Percentiles rank a stretch among this genome's conserved stretches.
Evolutionary conservation across 106 monocot species (phyloP).

Genomic region (Iris macrosiphon): DNA sequence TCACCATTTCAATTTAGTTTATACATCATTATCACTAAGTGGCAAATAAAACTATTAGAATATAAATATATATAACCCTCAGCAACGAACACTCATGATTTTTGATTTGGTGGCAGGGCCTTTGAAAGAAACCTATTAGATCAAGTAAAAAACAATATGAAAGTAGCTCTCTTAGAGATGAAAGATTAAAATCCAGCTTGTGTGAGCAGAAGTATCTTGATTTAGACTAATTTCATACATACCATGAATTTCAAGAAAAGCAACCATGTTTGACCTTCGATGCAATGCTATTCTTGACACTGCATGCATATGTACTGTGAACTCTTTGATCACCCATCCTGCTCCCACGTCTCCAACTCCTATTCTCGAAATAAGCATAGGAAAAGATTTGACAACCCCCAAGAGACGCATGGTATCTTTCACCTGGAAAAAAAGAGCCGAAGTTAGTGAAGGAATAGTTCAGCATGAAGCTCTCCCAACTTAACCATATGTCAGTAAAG

Average conservation of each 20-base stretch:
- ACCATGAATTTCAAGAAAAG: slow-evolving; percentile 86
- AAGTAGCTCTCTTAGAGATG: too few relatives aligned
- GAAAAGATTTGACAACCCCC: slow-evolving; percentile 72
- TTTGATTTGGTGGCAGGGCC: too few relatives aligned
- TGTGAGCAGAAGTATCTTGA: not conserved
- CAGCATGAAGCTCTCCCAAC: not conserved
- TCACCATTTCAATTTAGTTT: too few relatives aligned
- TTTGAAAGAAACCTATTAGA: too few relatives aligned
- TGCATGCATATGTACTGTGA: slow-evolving; percentile 65
- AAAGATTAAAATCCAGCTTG: not conserved
- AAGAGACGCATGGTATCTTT: slow-evolving; percentile 90
- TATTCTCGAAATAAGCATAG: slow-evolving; percentile 64
- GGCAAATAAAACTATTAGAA: too few relatives aligned
- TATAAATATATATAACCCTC: too few relatives aligned
- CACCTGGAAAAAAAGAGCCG: slow-evolving; percentile 46
- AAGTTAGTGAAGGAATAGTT: slow-evolving; percentile 1
- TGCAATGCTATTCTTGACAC: slow-evolving; percentile 89
- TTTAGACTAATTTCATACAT: slow-evolving; percentile 10
- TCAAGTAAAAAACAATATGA: too few relatives aligned
- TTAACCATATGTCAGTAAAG: not conserved
- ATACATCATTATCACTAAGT: too few relatives aligned
- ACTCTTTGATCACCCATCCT: slow-evolving; percentile 79
- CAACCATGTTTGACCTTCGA: slow-evolving; percentile 69
- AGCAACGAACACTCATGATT: too few relatives aligned
- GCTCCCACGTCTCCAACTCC: slow-evolving; percentile 74